These are phyloP conservation scores for Candida yuanshanica DNA, from an alignment of 805 yeast genomes.

Conservation along the genomic window DNA sequence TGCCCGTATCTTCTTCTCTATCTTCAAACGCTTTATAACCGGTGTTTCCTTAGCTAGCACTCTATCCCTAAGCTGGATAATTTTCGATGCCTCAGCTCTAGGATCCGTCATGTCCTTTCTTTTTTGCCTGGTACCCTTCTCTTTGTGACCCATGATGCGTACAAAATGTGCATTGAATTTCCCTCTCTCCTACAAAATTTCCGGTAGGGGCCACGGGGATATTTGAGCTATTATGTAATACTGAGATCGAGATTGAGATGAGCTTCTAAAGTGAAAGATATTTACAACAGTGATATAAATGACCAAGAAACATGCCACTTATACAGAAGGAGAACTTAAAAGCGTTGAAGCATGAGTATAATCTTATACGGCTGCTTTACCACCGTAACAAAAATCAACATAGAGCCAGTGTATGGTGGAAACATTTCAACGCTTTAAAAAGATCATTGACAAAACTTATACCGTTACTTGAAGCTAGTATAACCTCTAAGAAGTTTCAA, in stretches of 20 bases:
- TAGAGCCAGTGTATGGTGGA: slow-evolving; percentile 72
- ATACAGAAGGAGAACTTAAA: slow-evolving; percentile 4
- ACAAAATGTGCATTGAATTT: too few relatives aligned
- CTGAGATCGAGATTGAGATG: too few relatives aligned
- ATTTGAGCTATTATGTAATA: too few relatives aligned
- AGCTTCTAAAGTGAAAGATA: too few relatives aligned
- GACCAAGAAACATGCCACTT: neutral
- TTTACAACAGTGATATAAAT: neutral
- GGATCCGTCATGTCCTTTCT: neutral
- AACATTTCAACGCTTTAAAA: slow-evolving; percentile 54
- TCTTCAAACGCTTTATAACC: slow-evolving; percentile 9
- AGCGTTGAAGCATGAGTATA: slow-evolving; percentile 42
- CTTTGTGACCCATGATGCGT: neutral
- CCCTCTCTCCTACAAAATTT: too few relatives aligned
- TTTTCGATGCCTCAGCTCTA: slow-evolving; percentile 9
- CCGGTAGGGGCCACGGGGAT: too few relatives aligned
- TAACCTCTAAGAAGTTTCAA: neutral
- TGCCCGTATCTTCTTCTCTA: slow-evolving; percentile 18
- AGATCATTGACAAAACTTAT: slow-evolving; percentile 44
- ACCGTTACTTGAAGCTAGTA: slow-evolving; percentile 10
- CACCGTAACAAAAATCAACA: slow-evolving; percentile 79
- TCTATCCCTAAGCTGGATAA: slow-evolving; percentile 15
- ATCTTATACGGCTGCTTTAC: slow-evolving; percentile 55
- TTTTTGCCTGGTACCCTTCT: too few relatives aligned
- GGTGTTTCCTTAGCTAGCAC: slow-evolving; percentile 5